phyloP scores from a whole-genome alignment of 1,139 yeast species.

The Kurtzmaniella quercitrusa region DNA sequence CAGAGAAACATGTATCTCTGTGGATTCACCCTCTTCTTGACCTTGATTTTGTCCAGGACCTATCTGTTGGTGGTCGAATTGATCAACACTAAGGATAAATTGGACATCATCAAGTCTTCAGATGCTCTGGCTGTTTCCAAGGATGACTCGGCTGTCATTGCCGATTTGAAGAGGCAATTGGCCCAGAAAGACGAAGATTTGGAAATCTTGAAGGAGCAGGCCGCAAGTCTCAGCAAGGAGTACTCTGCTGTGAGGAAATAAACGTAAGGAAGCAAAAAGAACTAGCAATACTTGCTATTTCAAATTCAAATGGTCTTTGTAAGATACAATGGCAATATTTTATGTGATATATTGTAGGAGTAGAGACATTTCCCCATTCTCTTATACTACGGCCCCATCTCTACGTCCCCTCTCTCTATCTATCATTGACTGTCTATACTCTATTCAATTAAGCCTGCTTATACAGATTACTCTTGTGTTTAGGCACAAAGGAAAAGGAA shows the following conservation, averaged over 20 bases:
- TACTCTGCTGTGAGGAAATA: conserved; percentile 40
- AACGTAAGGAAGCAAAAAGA: background rate
- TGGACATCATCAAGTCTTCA: conserved; percentile 44
- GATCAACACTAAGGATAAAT: conserved; percentile 53
- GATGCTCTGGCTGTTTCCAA: conserved; percentile 6
- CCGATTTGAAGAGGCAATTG: conserved; percentile 50
- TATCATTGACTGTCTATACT: background rate
- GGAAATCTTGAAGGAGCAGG: conserved; percentile 66
- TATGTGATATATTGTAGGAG: too few relatives aligned
- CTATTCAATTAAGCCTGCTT: conserved; percentile 16
- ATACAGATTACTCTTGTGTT: conserved; percentile 88
- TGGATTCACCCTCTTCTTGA: conserved; percentile 90
- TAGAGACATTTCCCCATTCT: too few relatives aligned
- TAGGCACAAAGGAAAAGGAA: conserved; percentile 77
- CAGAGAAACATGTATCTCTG: conserved; percentile 96
- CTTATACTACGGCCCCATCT: background rate
- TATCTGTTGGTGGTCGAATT: conserved; percentile 76
- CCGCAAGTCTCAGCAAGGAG: conserved; percentile 60
- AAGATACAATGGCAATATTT: too few relatives aligned
- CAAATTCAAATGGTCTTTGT: too few relatives aligned
- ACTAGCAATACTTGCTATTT: too few relatives aligned
- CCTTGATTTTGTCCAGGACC: conserved; percentile 83
- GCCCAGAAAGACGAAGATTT: conserved; percentile 61
- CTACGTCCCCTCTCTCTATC: background rate
- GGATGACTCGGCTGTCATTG: conserved; percentile 35